These are phyloP conservation scores for Coemansia asiatica DNA, from an alignment of 192 early-diverging fungal species.

Conservation along the genomic window DNA sequence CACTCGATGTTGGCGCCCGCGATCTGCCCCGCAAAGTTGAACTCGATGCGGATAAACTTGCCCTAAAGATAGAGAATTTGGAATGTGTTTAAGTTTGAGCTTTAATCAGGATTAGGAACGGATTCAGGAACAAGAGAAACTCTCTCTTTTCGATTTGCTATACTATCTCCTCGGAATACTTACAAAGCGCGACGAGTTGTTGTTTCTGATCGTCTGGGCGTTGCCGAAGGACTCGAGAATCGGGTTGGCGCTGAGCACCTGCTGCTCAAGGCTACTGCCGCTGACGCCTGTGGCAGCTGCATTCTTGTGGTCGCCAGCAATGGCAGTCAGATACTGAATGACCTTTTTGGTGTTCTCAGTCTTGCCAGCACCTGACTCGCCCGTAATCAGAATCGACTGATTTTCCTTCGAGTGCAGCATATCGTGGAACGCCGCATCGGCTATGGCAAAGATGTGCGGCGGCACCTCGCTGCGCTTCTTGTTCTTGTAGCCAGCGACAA, in stretches of 20 bases:
- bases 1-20: constrained; percentile 96
- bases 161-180: constrained; percentile 14
- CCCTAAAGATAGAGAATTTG: constrained; percentile 52
- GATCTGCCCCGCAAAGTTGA: constrained; percentile 81
- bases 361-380: constrained; percentile 98
- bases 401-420: constrained; percentile 93
- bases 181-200: constrained; percentile 96
- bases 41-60: constrained; percentile 99
- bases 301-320: constrained; percentile 66
- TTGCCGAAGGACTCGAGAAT: constrained; percentile 98
- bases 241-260: constrained; percentile 96
- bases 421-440: constrained; percentile 92
- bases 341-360: constrained; percentile 99
- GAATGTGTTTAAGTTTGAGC: background rate
- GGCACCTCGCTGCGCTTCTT: constrained; percentile 73
- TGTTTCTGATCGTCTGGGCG: constrained; percentile 97
- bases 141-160: background rate
- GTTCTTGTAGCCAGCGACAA: constrained; percentile 63
- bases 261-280: constrained; percentile 74
- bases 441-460: constrained; percentile 91
- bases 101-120: background rate
- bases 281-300: constrained; percentile 20
- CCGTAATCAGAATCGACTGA: constrained; percentile 98
- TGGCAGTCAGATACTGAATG: constrained; percentile 94
- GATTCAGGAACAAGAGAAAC: background rate